phyloP scores from a whole-genome alignment of 257 asterid genomes.

The Vinca minor region DNA sequence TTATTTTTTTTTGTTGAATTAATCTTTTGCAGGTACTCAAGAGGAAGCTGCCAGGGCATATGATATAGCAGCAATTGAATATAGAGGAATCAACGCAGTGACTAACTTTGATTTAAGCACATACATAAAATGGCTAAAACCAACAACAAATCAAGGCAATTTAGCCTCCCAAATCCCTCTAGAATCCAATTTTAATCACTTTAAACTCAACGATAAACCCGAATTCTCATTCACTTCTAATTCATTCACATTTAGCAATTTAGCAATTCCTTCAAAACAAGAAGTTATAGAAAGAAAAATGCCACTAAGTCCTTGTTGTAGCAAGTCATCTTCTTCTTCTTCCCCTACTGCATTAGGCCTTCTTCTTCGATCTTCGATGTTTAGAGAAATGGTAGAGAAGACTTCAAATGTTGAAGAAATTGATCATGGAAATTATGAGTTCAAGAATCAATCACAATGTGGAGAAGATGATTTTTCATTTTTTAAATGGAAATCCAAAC shows the following conservation, averaged over 20 bases:
- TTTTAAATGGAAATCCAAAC: conserved; percentile 14
- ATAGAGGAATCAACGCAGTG: conserved; percentile 60
- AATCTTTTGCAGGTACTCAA: conserved; percentile 46
- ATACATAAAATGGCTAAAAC: conserved; percentile 55
- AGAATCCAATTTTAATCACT: conserved; percentile 14
- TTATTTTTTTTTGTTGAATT: not conserved
- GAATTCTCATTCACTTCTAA: conserved; percentile 19
- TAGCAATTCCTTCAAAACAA: conserved; percentile 34
- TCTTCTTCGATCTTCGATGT: conserved; percentile 60
- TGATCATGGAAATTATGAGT: conserved; percentile 4
- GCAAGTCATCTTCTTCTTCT: conserved; percentile 34
- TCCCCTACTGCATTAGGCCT: conserved; percentile 65
- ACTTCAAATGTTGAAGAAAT: conserved; percentile 20
- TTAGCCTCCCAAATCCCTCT: conserved; percentile 12
- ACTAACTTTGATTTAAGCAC: conserved; percentile 60
- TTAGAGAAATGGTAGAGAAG: conserved; percentile 55
- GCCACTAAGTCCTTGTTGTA: conserved; percentile 41
- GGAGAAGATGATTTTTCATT: conserved; percentile 20
- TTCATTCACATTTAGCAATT: conserved; percentile 26
- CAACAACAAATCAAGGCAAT: conserved; percentile 17
- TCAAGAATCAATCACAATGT: conserved; percentile 8
- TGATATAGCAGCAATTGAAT: conserved; percentile 71
- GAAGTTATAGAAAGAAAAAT: conserved; percentile 54
- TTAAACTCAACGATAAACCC: conserved; percentile 20
- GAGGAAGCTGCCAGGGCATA: conserved; percentile 76